Base-by-base conservation (phyloP, 495 filamentous ascomycete species). In the Xylaria intraflava region DNA sequence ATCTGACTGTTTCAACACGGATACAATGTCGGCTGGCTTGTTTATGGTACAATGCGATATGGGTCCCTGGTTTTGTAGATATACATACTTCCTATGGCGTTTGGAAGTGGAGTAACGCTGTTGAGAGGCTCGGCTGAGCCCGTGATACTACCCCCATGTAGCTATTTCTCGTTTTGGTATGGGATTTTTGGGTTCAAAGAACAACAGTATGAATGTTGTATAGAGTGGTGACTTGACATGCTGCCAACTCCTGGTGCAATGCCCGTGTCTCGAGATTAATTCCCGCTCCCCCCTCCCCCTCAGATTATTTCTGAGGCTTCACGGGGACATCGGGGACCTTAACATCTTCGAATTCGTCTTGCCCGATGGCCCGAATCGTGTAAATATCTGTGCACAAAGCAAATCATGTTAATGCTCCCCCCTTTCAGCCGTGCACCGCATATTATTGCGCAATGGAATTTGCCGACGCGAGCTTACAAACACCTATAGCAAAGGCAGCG, bases 281-380 rank as follows among this genome's bases (percentile, higher is more conserved):
- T 36, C n/a, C 12, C n/a, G n/a, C n/a, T n/a, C n/a, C 31, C 40
- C 39, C 14, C 23, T 24, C 20, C 38, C 8, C 10, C 23, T 68
- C 44, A 71, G 43, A 65, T 72, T 59, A 62, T 70, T 56, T 51
- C 43, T 43, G 76, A 65, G 52, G 35, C 58, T 78, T 71, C 6
- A 59, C 69, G 41, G 86, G 85, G 6, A 79, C 74, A 63, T 87
- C 85, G 44, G 92, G 90, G 39, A 95, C 83, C 62, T 82, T 81
- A 50, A 99, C 90, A 66, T 99, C 93, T 60, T 92, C 89, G 79
- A 99, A 99, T 55, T 99, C 90, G 69, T 99, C 93, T 72, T 97
- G 94, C 31, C 90, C 85, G 64, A 99, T 84, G 22, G 87, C 90
- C 47, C 74, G 78, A 65, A 99, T 87, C 8, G 93, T 97, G 70